A percentile compares a stretch with the other conserved stretches of the same genome.
These are phyloP conservation scores for Xylaria venustula DNA, from an alignment of 495 filamentous ascomycete species.

Conservation along the genomic window DNA sequence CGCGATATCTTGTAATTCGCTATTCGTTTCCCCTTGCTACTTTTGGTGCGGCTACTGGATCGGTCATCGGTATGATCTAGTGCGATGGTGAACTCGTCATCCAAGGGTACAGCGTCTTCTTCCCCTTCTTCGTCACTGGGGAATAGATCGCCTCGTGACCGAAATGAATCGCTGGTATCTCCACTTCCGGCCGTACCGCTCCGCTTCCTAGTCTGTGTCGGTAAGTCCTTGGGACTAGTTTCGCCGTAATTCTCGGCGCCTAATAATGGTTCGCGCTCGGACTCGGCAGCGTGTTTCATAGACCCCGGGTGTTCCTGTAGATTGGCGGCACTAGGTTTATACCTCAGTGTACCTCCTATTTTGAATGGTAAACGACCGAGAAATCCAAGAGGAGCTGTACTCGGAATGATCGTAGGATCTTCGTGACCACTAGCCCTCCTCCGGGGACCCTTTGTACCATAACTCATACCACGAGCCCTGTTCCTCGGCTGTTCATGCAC, in stretches of 20 bases:
- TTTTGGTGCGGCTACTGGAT: constrained; percentile 64
- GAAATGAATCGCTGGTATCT: constrained; percentile 80
- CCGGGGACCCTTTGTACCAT: constrained; percentile 66
- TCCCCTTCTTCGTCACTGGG: constrained; percentile 88
- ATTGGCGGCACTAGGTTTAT: constrained; percentile 88
- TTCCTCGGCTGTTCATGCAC: constrained; percentile 62
- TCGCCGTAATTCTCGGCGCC: constrained; percentile 46
- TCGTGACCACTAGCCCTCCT: constrained; percentile 68
- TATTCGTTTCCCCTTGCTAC: constrained; percentile 59
- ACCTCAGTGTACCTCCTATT: constrained; percentile 76
- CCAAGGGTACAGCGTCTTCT: constrained; percentile 86
- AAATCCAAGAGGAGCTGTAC: constrained; percentile 82
- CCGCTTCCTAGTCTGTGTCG: constrained; percentile 57
- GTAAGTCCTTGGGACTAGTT: constrained; percentile 15
- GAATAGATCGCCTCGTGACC: constrained; percentile 91
- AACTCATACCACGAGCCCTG: constrained; percentile 81
- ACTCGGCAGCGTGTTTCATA: constrained; percentile 34
- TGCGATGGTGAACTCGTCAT: constrained; percentile 87
- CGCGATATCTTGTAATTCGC: constrained; percentile 57
- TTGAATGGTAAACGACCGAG: constrained; percentile 81
- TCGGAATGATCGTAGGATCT: constrained; percentile 90
- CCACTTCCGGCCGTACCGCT: constrained; percentile 81
- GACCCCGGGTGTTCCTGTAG: constrained; percentile 80
- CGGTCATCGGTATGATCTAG: constrained; percentile 74
- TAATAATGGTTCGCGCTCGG: constrained; percentile 73